Conservation (phyloP, 2,329 filamentous ascomycete genomes). For the Acrocalymma vagum region DNA sequence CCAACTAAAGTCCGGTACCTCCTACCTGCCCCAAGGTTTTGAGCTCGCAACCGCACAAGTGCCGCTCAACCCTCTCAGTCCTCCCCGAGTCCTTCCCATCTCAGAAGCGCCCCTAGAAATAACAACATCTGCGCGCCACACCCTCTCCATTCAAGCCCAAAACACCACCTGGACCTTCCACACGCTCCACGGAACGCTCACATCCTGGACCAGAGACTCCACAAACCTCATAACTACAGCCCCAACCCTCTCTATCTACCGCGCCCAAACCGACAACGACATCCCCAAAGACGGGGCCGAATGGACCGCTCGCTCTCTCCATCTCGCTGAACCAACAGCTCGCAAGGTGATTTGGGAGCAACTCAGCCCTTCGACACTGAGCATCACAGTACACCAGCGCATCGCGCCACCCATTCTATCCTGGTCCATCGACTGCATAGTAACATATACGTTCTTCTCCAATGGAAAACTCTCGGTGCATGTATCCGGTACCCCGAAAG, state of each 20-base stretch:
- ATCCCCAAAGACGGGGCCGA: conserved; percentile 59
- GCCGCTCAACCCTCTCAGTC: conserved; percentile 10
- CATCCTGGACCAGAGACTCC: conserved; percentile 39
- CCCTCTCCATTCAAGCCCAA: conserved; percentile 9
- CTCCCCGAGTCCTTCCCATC: conserved; percentile 28
- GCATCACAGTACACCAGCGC: conserved; percentile 54
- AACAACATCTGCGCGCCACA: conserved; percentile 6
- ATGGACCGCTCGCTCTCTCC: conserved; percentile 53
- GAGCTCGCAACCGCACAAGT: conserved; percentile 39
- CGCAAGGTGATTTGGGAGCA: conserved; percentile 40
- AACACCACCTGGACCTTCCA: conserved; percentile 55
- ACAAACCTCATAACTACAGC: conserved; percentile 26
- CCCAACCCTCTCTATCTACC: conserved; percentile 63
- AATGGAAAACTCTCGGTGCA: conserved; percentile 55
- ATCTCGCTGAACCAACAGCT: conserved; percentile 19
- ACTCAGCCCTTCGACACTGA: conserved; percentile 21
- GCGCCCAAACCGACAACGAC: conserved; percentile 71
- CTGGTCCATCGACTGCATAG: conserved; percentile 52
- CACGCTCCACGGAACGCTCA: conserved; percentile 58
- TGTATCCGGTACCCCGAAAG: conserved; percentile 52
- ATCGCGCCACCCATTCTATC: conserved; percentile 66
- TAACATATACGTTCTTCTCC: conserved; percentile 59
- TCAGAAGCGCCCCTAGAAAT: conserved; percentile 53
- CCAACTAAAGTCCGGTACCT: conserved; percentile 29
- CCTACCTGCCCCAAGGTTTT: conserved; percentile 33